Base-by-base conservation (phyloP, 169 alveolate species). In the Theileria luwenshuni region DNA sequence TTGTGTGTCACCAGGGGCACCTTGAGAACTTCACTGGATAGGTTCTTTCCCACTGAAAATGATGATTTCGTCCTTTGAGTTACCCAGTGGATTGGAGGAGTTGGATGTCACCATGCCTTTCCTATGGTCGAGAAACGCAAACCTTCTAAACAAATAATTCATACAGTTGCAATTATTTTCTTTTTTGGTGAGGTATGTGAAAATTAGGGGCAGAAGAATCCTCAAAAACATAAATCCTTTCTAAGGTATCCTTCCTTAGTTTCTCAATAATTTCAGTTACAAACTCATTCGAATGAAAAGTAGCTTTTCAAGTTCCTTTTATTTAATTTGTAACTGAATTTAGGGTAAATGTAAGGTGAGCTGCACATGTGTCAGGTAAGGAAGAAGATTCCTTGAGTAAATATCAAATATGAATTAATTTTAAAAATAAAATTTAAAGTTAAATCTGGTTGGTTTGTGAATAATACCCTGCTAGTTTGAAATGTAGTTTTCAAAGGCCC, bases 401-500 rank as follows among this genome's bases (percentile, higher is more conserved):
- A n/a, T n/a, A n/a, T n/a, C n/a, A n/a, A n/a, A n/a, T n/a, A n/a
- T n/a, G n/a, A n/a, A n/a, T n/a, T n/a, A n/a, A n/a, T n/a, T n/a
- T n/a, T n/a, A n/a, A n/a, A n/a, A n/a, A n/a, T n/a, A n/a, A n/a
- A n/a, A n/a, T n/a, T n/a, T n/a, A n/a, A n/a, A n/a, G n/a, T n/a
- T n/a, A n/a, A n/a, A n/a, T n/a, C n/a, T n/a, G n/a, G n/a, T n/a
- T n/a, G n/a, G n/a, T n/a, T 51, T 51, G 23, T 49, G 23, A 0
- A 10, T 25, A 51, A 10, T 10, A 10, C 30, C 8, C 21, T 23
- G 25, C 72, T 65, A 65, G 69, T 49, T 65, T 28, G 65, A 28
- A 12, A 65, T 65, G 28, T 68, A 72, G 61, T 76, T 86, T 42
- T 92, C 96, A 23, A 92, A 69, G 43, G 96, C 95, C 23, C 97